These are phyloP conservation scores for Stephania cephalantha DNA, from an alignment of 164 flowering plant genomes.

Conservation along the genomic window DNA sequence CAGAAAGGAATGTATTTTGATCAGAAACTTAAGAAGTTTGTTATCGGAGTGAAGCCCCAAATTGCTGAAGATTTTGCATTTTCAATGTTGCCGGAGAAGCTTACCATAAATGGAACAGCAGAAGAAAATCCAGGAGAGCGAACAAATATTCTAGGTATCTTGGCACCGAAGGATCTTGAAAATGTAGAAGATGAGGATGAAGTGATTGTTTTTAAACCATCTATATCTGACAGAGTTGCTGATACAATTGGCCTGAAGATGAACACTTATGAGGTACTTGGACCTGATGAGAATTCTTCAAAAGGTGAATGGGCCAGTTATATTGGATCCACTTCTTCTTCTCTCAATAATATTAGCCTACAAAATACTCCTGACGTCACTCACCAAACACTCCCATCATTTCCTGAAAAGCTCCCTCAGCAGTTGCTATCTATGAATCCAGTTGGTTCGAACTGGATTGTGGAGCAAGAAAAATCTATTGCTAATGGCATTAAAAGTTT, in stretches of 20 bases:
- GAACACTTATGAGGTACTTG: slow-evolving; percentile 27
- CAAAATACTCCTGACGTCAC: slow-evolving; percentile 23
- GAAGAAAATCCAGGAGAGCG: slow-evolving; percentile 28
- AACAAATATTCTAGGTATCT: slow-evolving; percentile 12
- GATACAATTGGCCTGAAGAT: slow-evolving; percentile 25
- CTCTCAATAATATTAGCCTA: slow-evolving; percentile 23
- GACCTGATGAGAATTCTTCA: slow-evolving; percentile 24
- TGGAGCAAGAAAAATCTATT: slow-evolving; percentile 38
- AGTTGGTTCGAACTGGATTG: slow-evolving; percentile 38
- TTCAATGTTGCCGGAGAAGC: slow-evolving; percentile 12
- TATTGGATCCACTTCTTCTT: slow-evolving; percentile 24
- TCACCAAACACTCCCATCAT: slow-evolving; percentile 26
- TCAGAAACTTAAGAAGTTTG: slow-evolving; percentile 50
- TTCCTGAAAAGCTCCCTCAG: slow-evolving; percentile 24
- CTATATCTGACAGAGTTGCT: slow-evolving; percentile 44
- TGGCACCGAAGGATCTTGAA: slow-evolving; percentile 24
- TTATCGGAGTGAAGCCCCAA: slow-evolving; percentile 49
- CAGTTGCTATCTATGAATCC: slow-evolving; percentile 32
- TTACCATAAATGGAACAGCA: slow-evolving; percentile 17
- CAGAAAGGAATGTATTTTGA: slow-evolving; percentile 52
- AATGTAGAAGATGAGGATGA: slow-evolving; percentile 78
- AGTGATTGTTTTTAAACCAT: slow-evolving; percentile 84
- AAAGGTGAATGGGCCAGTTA: slow-evolving; percentile 25
- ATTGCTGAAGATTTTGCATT: slow-evolving; percentile 26
- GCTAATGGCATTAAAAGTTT: slow-evolving; percentile 42